Percentiles rank a stretch among this genome's conserved stretches.
phyloP scores from a whole-genome alignment of 257 asterid genomes.

The Nicotiana obtusifolia region DNA sequence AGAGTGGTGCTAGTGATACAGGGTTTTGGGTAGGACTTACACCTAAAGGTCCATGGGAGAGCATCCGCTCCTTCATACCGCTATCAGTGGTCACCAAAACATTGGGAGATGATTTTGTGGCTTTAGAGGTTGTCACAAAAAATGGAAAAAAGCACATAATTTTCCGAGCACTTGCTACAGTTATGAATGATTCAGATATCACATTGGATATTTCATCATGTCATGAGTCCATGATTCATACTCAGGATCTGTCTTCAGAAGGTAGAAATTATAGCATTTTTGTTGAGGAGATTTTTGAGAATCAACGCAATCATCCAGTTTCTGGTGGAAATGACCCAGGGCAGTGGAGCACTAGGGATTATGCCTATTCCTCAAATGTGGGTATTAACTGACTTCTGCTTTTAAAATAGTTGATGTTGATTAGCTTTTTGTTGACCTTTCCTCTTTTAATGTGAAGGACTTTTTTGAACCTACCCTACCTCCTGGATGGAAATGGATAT shows the following conservation, averaged over 20 bases:
- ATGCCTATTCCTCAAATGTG: constrained; percentile 49
- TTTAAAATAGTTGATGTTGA: constrained; percentile 5
- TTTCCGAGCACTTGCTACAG: constrained; percentile 72
- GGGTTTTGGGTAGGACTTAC: constrained; percentile 89
- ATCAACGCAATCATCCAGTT: constrained; percentile 45
- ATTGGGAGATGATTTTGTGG: constrained; percentile 72
- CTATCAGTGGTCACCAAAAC: constrained; percentile 67
- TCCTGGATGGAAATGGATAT: constrained; percentile 66
- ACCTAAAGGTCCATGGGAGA: constrained; percentile 89
- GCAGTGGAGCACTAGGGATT: constrained; percentile 63
- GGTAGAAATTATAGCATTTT: constrained; percentile 27
- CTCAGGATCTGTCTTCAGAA: constrained; percentile 34
- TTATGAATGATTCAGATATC: constrained; percentile 81
- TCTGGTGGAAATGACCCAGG: constrained; percentile 45
- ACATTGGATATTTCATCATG: constrained; percentile 60
- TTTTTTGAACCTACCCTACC: constrained; percentile 60
- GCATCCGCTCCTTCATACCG: constrained; percentile 91
- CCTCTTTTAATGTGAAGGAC: constrained; percentile 26
- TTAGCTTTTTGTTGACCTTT: not conserved
- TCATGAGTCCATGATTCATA: constrained; percentile 30
- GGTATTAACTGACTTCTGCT: constrained; percentile 16
- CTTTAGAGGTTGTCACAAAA: constrained; percentile 71
- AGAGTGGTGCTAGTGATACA: constrained; percentile 53
- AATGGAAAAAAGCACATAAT: constrained; percentile 84
- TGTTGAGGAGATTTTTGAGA: constrained; percentile 62